Base-by-base conservation (phyloP, 805 yeast genomes). In the Sugiyamaella lignohabitans region DNA sequence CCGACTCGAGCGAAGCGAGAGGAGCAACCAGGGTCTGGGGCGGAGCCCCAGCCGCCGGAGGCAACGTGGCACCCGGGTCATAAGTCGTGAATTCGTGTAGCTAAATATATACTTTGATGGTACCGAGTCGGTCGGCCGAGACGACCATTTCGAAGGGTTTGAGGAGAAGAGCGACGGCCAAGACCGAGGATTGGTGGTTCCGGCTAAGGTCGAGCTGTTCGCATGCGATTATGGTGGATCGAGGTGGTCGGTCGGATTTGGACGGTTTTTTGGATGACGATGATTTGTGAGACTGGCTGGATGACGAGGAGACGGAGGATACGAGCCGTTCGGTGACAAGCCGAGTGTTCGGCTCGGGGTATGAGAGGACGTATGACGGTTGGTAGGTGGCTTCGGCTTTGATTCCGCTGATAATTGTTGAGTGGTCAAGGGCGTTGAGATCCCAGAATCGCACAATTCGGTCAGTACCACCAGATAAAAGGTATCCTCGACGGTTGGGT, bases 121-220 rank as follows among this genome's bases (percentile, higher is more conserved):
- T 68, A 0, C 95, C 95, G 37, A 77, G 72, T 47, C 87, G 66
- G 54, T 85, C 94, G 2, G 68, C 87, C 2, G 84, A 71, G 2
- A 85, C 65, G 2, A 84, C 60, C 78, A 84, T 73, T 36, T 75
- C 77, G 48, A 72, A 74, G 0, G 87, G 87, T 6, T 62, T 58
- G 14, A 65, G 52, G 14, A 79, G 60, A 16, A 75, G 56, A 0
- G 70, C 72, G 3, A 81, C 63, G 35, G 68, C 81, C 2, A 70
- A 70, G 32, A 83, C 71, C 1, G 66, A 54, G 47, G 81, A 85
- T 34, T 68, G 72, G 49, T 78, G 83, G 38, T 67, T 68, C 42
- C 68, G 65, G 41, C 72, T 65, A 17, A 68, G 43, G 23, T 66
- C 72, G 24, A 65, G 68, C 47, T 76, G 82, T 41, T 70, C 75